Base-by-base conservation (phyloP, 148 eudicot genomes). In the Fagopyrum homotropicum region DNA sequence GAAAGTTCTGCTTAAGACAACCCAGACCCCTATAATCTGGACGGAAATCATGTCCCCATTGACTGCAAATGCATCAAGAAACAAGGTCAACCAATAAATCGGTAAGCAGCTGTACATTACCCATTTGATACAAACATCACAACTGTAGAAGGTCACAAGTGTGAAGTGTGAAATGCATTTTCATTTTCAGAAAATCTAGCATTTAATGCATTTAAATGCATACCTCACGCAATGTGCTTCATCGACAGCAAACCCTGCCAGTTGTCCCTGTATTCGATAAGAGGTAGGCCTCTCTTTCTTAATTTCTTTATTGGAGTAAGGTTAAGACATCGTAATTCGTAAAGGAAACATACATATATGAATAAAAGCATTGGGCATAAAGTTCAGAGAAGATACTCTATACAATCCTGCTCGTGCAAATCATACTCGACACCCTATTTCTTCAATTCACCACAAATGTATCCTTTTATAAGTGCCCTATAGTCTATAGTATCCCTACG, bases 41-140 rank as follows among this genome's bases (percentile, higher is more conserved):
- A 74, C 99, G 99, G 60, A 96, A 96, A 84, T 96, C 99, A 83
- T 96, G 98, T 54, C 99, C 99, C 99, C 99, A 96, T 80, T 96
- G 99, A 78, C 99, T 96, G 86, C 50, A 79, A 77, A 81, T 71
- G 76, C 77, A 51, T 46, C 64, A 75, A 64, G 69, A 55, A 75
- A 48, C 54, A 72, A 72, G 43, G 12, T 26, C 26, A 49, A 49
- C 75, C 40, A 9, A 72, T 35, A 47, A 29, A 72, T 63, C 11
- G 30, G 69, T 44, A 0, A 63, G 15, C 11, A 63, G 69, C 45
- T 43, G 19, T 15, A 43, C 15, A 52, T 52, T 16, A 22, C 29
- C 9, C 14, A 26, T 9, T 29, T 26, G 10, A 26, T 29, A 61
- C 15, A 40, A 61, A 61, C 30, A 61, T 14, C 44, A 29, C 10